A percentile compares a stretch with the other conserved stretches of the same genome.
These are phyloP conservation scores for Penicillium sp. DNA, from an alignment of 2,329 filamentous ascomycete species.

Conservation along the genomic window DNA sequence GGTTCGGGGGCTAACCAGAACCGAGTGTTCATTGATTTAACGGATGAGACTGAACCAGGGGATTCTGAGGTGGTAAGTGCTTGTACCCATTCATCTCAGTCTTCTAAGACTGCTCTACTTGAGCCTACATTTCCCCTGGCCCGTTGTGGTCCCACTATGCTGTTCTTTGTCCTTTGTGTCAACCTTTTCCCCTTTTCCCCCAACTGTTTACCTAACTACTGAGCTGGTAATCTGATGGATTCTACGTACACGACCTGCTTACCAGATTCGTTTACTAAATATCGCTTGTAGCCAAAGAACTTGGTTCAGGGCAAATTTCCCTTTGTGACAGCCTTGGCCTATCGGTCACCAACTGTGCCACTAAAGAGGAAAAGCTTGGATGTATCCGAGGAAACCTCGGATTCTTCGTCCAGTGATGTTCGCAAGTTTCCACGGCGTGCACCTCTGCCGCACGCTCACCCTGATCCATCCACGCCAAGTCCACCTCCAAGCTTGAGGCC, in stretches of 20 bases:
- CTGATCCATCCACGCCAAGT: neutral
- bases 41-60: neutral
- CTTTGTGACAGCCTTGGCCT: conserved; percentile 13
- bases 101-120: neutral
- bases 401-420: neutral
- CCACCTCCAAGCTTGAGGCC: neutral
- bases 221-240: neutral
- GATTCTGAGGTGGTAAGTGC: neutral
- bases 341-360: conserved; percentile 14
- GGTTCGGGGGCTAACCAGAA: neutral
- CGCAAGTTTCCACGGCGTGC: neutral
- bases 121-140: neutral
- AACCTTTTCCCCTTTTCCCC: too few relatives aligned
- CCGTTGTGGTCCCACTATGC: neutral
- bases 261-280: neutral
- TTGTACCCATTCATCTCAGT: neutral
- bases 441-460: neutral
- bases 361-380: neutral
- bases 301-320: neutral
- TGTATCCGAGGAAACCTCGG: neutral
- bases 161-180: neutral
- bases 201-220: neutral
- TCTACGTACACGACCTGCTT: neutral
- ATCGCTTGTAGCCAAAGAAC: neutral
- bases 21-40: conserved; percentile 2